These are phyloP conservation scores for Isoetes engelmannii DNA, from an alignment of 83 land plant species.

Conservation along the genomic window DNA sequence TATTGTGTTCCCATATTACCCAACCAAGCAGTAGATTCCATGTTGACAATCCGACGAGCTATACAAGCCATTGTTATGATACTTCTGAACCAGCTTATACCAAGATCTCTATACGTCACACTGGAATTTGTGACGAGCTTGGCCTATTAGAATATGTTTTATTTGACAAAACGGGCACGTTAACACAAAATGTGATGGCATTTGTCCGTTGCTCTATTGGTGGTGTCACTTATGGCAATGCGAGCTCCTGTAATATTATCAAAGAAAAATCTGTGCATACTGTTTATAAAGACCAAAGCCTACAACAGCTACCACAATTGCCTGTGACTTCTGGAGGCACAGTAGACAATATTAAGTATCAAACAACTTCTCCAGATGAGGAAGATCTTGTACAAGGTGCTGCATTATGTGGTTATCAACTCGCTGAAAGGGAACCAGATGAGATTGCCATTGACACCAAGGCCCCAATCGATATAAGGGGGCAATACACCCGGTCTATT, in stretches of 20 bases:
- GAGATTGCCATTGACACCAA: constrained; percentile 21
- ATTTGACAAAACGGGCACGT: constrained; percentile 37
- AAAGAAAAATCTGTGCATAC: constrained; percentile 18
- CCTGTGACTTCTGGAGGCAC: constrained; percentile 19
- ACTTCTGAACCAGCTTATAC: constrained; percentile 31
- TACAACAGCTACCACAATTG: constrained; percentile 15
- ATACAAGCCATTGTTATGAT: neutral
- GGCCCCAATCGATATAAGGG: no score
- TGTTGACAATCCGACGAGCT: no score
- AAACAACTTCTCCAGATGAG: constrained; percentile 40
- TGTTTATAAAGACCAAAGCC: constrained; percentile 16
- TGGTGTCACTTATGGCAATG: constrained; percentile 30
- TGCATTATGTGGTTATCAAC: constrained; percentile 33
- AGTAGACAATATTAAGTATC: constrained; percentile 20
- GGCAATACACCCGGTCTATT: no score
- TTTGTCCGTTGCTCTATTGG: constrained; percentile 38
- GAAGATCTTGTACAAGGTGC: constrained; percentile 43
- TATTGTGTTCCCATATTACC: no score
- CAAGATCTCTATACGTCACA: constrained; percentile 34
- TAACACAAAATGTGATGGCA: constrained; percentile 38
- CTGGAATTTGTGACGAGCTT: constrained; percentile 33
- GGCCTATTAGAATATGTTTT: constrained; percentile 19
- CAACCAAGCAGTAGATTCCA: no score
- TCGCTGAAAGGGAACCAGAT: constrained; percentile 19
- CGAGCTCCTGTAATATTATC: neutral